Percentiles rank a stretch among this genome's conserved stretches.
Evolutionary conservation across 768 basidiomycete genomes (phyloP).

Genomic region (Pulveroboletus sp.): DNA sequence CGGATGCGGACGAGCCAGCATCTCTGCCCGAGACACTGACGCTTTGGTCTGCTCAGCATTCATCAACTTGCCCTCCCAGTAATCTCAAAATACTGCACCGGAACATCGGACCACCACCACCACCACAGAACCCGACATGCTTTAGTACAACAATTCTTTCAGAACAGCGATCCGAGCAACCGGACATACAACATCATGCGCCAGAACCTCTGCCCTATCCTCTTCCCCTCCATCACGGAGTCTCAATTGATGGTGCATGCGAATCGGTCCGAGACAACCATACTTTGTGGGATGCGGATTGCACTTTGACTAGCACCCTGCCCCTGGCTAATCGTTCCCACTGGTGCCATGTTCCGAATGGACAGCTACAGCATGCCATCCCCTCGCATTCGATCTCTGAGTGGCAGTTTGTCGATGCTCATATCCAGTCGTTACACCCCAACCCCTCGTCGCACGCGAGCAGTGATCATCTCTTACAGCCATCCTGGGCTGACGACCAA

Average conservation of each 20-base stretch:
- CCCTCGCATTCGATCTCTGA: background rate
- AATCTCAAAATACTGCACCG: background rate
- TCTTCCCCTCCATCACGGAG: background rate
- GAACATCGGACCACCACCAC: background rate
- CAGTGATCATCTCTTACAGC: background rate
- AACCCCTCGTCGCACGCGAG: background rate
- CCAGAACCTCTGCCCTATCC: background rate
- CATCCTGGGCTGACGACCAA: constrained; percentile 4
- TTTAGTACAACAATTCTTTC: background rate
- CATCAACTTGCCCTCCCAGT: background rate
- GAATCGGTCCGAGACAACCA: background rate
- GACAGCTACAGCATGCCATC: background rate
- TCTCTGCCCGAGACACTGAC: background rate
- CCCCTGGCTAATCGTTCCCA: background rate
- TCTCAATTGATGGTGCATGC: background rate
- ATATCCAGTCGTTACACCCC: constrained; percentile 1
- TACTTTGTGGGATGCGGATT: constrained; percentile 1
- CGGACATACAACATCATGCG: background rate
- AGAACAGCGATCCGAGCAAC: background rate
- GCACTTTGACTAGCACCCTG: background rate
- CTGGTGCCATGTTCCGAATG: background rate
- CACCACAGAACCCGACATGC: constrained; percentile 1
- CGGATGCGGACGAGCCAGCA: background rate
- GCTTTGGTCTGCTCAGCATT: background rate
- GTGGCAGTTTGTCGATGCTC: constrained; percentile 5